phyloP scores from a whole-genome alignment of 2,329 filamentous ascomycete species.

The Penicillium aurantiogriseum region DNA sequence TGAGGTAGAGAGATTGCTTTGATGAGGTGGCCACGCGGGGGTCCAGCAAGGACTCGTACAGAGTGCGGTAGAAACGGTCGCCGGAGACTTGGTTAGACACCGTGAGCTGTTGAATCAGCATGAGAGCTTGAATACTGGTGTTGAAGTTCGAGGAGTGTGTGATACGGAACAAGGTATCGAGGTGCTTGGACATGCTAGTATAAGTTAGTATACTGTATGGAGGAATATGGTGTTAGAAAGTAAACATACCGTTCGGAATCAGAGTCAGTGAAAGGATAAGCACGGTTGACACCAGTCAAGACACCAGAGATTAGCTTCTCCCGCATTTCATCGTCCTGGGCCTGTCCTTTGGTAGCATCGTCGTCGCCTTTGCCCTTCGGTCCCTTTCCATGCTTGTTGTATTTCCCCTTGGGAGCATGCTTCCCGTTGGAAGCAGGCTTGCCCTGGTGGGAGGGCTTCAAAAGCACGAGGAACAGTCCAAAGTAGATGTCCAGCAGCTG shows the following conservation, averaged over 20 bases:
- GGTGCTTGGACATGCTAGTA: constrained; percentile 64
- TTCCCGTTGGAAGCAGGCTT: constrained; percentile 49
- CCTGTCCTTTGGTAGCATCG: constrained; percentile 34
- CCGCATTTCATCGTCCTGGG: constrained; percentile 65
- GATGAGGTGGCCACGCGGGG: constrained; percentile 84
- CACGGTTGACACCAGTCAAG: constrained; percentile 90
- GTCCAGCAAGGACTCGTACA: constrained; percentile 93
- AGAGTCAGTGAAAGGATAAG: constrained; percentile 84
- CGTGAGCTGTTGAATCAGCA: constrained; percentile 91
- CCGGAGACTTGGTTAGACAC: constrained; percentile 74
- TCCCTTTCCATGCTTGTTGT: constrained; percentile 52
- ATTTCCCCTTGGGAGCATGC: constrained; percentile 37
- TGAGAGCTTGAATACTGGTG: constrained; percentile 91
- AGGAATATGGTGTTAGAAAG: neutral
- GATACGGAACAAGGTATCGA: constrained; percentile 92
- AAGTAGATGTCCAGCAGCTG: constrained; percentile 90
- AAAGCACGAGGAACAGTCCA: constrained; percentile 74
- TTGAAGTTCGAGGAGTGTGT: constrained; percentile 99
- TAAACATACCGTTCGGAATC: constrained; percentile 67
- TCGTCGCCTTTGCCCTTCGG: constrained; percentile 50
- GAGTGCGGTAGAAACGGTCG: constrained; percentile 89
- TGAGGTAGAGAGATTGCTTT: constrained; percentile 93
- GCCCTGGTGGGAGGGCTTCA: constrained; percentile 57
- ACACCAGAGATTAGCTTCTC: constrained; percentile 93
- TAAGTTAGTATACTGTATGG: neutral